A percentile compares a stretch with the other conserved stretches of the same genome.
Evolutionary conservation across 1,284 basidiomycete species (phyloP).

Genomic region (Microbotryum scabiosae): DNA sequence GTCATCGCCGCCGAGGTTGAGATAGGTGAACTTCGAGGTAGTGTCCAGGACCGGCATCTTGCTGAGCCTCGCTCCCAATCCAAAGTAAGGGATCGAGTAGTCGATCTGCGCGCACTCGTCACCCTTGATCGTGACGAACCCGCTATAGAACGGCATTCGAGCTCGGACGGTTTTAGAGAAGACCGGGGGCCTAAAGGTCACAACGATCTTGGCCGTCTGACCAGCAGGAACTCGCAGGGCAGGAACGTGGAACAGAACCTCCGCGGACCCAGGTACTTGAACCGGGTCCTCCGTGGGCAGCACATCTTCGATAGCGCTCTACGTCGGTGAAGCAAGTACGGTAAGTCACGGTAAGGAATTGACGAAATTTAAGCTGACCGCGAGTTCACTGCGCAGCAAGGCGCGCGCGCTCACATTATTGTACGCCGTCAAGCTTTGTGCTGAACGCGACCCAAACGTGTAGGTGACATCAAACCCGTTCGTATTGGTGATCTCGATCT

Average conservation of each 20-base stretch:
- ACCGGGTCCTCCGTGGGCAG: conserved; percentile 8
- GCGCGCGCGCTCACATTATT: too few relatives aligned
- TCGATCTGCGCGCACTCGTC: too few relatives aligned
- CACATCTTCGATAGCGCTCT: conserved; percentile 13
- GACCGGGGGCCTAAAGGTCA: conserved; percentile 9
- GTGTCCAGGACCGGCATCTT: conserved; percentile 17
- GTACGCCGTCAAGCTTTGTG: conserved; percentile 6
- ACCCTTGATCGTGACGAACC: conserved; percentile 16
- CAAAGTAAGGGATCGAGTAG: conserved; percentile 26
- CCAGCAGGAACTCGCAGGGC: conserved; percentile 4
- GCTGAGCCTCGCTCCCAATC: conserved; percentile 15
- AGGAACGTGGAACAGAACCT: too few relatives aligned
- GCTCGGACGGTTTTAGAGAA: background rate
- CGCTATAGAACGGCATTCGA: conserved; percentile 28
- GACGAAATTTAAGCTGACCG: too few relatives aligned
- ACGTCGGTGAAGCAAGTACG: background rate
- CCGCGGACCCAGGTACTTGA: too few relatives aligned
- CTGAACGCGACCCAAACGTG: background rate
- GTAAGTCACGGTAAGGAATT: too few relatives aligned
- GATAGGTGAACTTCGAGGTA: too few relatives aligned
- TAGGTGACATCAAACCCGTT: conserved; percentile 10
- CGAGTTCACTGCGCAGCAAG: too few relatives aligned
- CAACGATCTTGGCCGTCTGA: background rate
- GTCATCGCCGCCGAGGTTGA: too few relatives aligned
- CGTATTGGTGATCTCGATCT: conserved; percentile 37